Conservation (phyloP, 2,329 filamentous ascomycete species). For the Xylariaceae sp. region DNA sequence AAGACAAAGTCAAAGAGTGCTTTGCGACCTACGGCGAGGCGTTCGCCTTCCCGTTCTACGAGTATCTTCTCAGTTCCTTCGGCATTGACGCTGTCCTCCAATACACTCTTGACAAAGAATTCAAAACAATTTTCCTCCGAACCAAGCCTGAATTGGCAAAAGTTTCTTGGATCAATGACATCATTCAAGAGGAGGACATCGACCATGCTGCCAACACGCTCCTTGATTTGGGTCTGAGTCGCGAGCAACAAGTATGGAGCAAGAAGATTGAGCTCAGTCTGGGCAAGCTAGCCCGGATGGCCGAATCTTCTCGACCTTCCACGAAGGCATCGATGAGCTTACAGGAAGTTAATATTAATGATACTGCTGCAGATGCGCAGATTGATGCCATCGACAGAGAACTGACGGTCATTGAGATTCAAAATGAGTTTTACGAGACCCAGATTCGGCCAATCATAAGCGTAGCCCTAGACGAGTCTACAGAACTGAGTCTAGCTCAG, state of each 20-base stretch:
- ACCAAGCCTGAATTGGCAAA: constrained; percentile 69
- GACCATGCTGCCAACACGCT: constrained; percentile 70
- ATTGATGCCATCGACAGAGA: constrained; percentile 59
- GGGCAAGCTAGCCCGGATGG: constrained; percentile 76
- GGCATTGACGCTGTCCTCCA: constrained; percentile 68
- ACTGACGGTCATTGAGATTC: constrained; percentile 70
- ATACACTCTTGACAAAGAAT: constrained; percentile 66
- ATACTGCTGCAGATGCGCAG: constrained; percentile 24
- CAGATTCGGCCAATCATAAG: constrained; percentile 66
- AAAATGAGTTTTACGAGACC: constrained; percentile 68
- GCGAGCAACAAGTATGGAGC: constrained; percentile 82
- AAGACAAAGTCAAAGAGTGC: constrained; percentile 46
- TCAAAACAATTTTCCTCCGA: constrained; percentile 76
- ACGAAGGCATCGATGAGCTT: constrained; percentile 28
- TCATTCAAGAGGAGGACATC: constrained; percentile 73
- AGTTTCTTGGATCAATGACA: constrained; percentile 92
- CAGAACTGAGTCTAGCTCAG: constrained; percentile 73
- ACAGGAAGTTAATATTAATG: constrained; percentile 27
- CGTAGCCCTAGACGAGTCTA: constrained; percentile 74
- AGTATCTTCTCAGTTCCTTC: constrained; percentile 67
- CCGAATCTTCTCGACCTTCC: constrained; percentile 46
- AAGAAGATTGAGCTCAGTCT: constrained; percentile 91
- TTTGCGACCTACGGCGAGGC: constrained; percentile 64
- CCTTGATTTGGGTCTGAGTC: constrained; percentile 63
- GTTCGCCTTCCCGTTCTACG: constrained; percentile 77